phyloP scores from a whole-genome alignment of 805 yeast species.

The Ogataea degrootiae region DNA sequence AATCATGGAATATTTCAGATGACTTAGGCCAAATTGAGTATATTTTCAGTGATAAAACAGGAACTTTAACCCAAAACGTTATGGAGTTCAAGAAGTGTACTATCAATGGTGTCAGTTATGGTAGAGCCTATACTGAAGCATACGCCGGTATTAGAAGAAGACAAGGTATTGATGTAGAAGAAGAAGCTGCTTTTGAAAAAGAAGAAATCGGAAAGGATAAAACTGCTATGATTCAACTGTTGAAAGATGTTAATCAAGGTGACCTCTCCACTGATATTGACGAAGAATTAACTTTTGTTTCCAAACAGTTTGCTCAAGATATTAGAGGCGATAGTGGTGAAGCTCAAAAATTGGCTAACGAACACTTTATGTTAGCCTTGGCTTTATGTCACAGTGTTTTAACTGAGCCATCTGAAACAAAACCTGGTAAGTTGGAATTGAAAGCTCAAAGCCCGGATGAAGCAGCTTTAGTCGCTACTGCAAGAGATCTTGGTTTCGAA shows the following conservation, averaged over 20 bases:
- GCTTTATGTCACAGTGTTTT: conserved; percentile 79
- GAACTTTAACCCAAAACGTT: conserved; percentile 76
- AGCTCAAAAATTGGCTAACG: conserved; percentile 52
- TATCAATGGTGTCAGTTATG: conserved; percentile 67
- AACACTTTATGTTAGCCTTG: conserved; percentile 71
- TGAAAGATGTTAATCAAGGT: conserved; percentile 33
- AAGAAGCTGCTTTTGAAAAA: conserved; percentile 49
- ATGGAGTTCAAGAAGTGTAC: conserved; percentile 86
- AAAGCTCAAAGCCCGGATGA: conserved; percentile 87
- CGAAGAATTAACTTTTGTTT: conserved; percentile 60
- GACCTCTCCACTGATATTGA: conserved; percentile 38
- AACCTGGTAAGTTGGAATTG: conserved; percentile 50
- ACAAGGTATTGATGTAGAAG: conserved; percentile 70
- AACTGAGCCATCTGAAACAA: conserved; percentile 58
- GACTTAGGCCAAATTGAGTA: conserved; percentile 85
- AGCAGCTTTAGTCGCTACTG: conserved; percentile 79
- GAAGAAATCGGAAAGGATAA: conserved; percentile 54
- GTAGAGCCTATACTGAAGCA: conserved; percentile 81
- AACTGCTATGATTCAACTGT: conserved; percentile 48
- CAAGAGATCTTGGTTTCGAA: conserved; percentile 70
- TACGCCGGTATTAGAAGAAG: conserved; percentile 73
- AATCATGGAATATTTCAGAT: conserved; percentile 81
- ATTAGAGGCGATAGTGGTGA: conserved; percentile 46
- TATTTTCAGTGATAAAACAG: conserved; percentile 80
- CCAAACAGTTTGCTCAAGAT: conserved; percentile 62